These are phyloP conservation scores for Sporothrix phasma DNA, from an alignment of 2,329 filamentous ascomycete species.

Conservation along the genomic window DNA sequence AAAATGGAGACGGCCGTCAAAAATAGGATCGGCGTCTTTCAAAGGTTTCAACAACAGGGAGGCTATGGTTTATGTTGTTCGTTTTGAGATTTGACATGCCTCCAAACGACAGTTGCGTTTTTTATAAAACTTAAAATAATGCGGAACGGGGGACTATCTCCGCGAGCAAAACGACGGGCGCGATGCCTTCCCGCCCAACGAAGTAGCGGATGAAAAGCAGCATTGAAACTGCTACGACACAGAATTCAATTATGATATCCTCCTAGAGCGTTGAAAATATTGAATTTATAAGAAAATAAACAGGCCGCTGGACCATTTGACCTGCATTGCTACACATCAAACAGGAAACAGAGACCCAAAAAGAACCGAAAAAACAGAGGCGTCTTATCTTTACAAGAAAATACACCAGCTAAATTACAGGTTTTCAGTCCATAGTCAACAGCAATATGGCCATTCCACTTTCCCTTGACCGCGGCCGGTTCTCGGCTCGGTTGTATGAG, in stretches of 20 bases:
- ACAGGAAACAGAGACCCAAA: not conserved
- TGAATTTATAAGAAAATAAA: not conserved
- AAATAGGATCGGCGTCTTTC: not conserved
- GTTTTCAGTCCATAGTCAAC: too few species aligned
- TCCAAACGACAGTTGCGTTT: not conserved
- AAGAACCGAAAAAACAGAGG: too few species aligned
- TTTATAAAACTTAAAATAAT: not conserved
- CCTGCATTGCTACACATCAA: not conserved
- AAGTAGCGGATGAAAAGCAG: not conserved
- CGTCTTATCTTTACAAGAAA: too few species aligned
- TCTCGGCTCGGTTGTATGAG: too few species aligned
- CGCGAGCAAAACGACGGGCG: not conserved
- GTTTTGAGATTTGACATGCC: too few species aligned
- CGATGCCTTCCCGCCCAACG: conserved; percentile 11
- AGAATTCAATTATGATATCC: conserved; percentile 29
- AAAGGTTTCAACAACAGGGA: conserved; percentile 26
- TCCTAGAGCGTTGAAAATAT: conserved; percentile 4
- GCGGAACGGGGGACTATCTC: conserved; percentile 2
- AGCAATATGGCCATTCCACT: too few species aligned
- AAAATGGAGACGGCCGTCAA: not conserved
- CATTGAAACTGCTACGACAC: not conserved
- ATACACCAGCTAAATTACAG: too few species aligned
- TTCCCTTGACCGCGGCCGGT: too few species aligned
- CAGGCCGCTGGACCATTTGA: not conserved
- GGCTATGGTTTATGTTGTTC: conserved; percentile 11